Conservation (phyloP, 768 basidiomycete genomes). For the Podaxis sp. region DNA sequence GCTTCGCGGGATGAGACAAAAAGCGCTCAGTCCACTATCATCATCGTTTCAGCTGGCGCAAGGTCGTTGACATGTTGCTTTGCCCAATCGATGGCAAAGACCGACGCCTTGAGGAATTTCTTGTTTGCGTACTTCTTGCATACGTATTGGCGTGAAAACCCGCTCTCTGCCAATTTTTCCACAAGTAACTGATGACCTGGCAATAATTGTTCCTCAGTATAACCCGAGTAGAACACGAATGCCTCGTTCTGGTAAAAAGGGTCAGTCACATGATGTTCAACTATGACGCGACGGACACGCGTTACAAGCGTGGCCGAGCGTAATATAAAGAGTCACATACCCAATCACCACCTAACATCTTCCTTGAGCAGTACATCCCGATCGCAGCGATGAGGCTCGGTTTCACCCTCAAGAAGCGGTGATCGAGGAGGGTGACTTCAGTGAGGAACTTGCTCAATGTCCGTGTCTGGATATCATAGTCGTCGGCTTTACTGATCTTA, state of each 20-base stretch:
- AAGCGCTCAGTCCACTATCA: slow-evolving; percentile 39
- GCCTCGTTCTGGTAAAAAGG: slow-evolving; percentile 66
- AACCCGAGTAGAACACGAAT: slow-evolving; percentile 92
- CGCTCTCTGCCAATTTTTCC: slow-evolving; percentile 76
- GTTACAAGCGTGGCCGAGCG: slow-evolving; percentile 17
- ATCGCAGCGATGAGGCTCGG: slow-evolving; percentile 93
- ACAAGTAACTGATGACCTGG: slow-evolving; percentile 80
- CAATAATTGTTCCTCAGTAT: slow-evolving; percentile 83
- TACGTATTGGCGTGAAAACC: slow-evolving; percentile 83
- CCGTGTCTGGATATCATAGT: slow-evolving; percentile 96
- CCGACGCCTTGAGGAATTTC: slow-evolving; percentile 93
- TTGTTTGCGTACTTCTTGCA: slow-evolving; percentile 97
- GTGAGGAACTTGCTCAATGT: slow-evolving; percentile 97
- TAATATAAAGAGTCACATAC: slow-evolving; percentile 52
- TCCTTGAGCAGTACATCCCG: slow-evolving; percentile 94
- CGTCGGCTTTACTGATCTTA: slow-evolving; percentile 97
- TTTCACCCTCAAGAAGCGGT: slow-evolving; percentile 90
- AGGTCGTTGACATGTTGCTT: slow-evolving; percentile 44
- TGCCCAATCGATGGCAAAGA: slow-evolving; percentile 78
- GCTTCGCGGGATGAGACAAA: slow-evolving; percentile 1
- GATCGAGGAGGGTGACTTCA: slow-evolving; percentile 91
- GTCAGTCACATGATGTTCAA: slow-evolving; percentile 36
- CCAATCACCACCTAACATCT: slow-evolving; percentile 96
- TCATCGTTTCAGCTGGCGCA: slow-evolving; percentile 41
- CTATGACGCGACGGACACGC: slow-evolving; percentile 18